Evolutionary conservation across 208 protist genomes (phyloP), one percentile per base, ranked within the genome.

Genomic region (Tritrichomonas musculus): DNA sequence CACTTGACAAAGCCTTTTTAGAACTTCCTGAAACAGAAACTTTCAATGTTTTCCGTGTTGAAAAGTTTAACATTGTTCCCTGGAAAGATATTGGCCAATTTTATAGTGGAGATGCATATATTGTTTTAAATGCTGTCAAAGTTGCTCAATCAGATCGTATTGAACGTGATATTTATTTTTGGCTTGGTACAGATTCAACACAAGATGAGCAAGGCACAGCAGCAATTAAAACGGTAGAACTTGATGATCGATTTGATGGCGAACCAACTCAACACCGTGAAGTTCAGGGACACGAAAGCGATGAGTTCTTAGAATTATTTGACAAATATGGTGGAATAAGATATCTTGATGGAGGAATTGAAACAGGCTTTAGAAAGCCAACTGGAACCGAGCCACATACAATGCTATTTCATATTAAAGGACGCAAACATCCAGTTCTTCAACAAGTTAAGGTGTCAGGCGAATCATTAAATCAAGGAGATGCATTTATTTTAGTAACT

Each of bases 171-270:
- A 60, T 94, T 0, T 93, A 92, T 33, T 95, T 95, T 94, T 95
- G 94, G 94, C 93, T 95, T 3, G 94, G 94, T n/a, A 11, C n/a
- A 22, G 47, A 93, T 49, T 94, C 88, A 50, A 94, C 95, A 27
- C 82, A 93, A 69, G 95, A 96, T 84, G 95, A 96, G 60, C 39
- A 57, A 41, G 95, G 94, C 22, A 93, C 93, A 0, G 95, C 94
- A 14, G 94, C 95, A n/a, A n/a, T n/a, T n/a, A n/a, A n/a, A n/a
- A n/a, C n/a, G n/a, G n/a, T n/a, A n/a, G n/a, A n/a, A n/a, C 92
- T 95, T 33, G 95, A 96, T 93, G 94, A 95, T 55, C 0, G 93
- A 30, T 94, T 96, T 25, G 93, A 93, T 55, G 94, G 93, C 13
- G 41, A 65, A 50, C 93, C 95, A 33, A 88, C 94, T 1, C 95